These are phyloP conservation scores for Candida schatavii DNA, from an alignment of 805 yeast genomes.

Conservation along the genomic window DNA sequence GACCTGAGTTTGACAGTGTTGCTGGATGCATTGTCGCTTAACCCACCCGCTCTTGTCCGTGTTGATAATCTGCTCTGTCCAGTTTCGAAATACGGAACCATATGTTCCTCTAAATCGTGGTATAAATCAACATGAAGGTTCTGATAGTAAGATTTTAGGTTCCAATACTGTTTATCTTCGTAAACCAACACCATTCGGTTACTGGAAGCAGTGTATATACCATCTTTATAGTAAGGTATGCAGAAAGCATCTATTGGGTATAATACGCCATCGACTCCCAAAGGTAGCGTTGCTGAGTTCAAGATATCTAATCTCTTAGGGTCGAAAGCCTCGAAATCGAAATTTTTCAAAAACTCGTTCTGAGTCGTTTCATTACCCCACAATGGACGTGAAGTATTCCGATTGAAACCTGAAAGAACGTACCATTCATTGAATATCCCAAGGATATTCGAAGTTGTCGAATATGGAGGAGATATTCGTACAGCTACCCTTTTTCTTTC, in stretches of 20 bases:
- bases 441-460: slow-evolving; percentile 17
- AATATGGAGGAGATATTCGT: slow-evolving; percentile 23
- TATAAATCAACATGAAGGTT: not conserved
- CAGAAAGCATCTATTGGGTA: slow-evolving; percentile 23
- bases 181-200: slow-evolving; percentile 21
- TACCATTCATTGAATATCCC: slow-evolving; percentile 36
- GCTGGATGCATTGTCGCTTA: not conserved
- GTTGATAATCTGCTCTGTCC: not conserved
- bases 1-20: not conserved
- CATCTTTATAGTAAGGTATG: not conserved
- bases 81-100: not conserved
- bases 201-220: slow-evolving; percentile 1
- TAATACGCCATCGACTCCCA: slow-evolving; percentile 23
- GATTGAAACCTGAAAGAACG: slow-evolving; percentile 23
- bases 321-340: slow-evolving; percentile 4
- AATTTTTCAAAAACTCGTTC: slow-evolving; percentile 10
- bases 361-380: slow-evolving; percentile 15
- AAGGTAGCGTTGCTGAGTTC: slow-evolving; percentile 25
- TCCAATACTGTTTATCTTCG: slow-evolving; percentile 15
- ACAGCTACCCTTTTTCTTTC: slow-evolving; percentile 14
- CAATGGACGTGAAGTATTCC: slow-evolving; percentile 14
- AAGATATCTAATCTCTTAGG: slow-evolving; percentile 2
- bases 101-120: not conserved
- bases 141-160: slow-evolving; percentile 11
- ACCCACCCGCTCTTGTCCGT: not conserved